Conservation (phyloP, 768 basidiomycete genomes). For the Lyophyllum shimeji region DNA sequence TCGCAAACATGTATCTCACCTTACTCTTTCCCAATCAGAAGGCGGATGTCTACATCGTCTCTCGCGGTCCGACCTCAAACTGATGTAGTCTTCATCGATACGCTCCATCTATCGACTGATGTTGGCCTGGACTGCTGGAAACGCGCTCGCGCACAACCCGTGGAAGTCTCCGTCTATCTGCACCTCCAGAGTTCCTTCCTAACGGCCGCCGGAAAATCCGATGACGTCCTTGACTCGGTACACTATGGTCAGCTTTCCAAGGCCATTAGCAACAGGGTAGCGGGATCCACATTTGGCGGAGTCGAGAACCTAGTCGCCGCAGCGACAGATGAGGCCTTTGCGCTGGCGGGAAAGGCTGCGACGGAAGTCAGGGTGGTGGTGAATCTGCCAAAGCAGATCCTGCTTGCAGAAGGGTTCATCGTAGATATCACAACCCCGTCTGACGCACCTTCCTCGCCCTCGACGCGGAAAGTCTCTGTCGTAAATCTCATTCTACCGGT, state of each 20-base stretch:
- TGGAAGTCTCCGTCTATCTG: constrained; percentile 49
- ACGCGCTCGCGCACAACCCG: constrained; percentile 45
- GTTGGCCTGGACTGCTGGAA: constrained; percentile 56
- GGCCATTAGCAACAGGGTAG: constrained; percentile 31
- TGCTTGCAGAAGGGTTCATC: constrained; percentile 45
- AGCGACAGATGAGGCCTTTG: constrained; percentile 37
- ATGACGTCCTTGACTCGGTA: constrained; percentile 55
- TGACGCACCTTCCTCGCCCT: not conserved
- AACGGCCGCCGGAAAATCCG: constrained; percentile 40
- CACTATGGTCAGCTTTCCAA: constrained; percentile 68
- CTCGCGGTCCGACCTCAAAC: constrained; percentile 9
- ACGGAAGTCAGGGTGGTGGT: constrained; percentile 41
- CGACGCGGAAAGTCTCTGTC: constrained; percentile 35
- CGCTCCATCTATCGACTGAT: constrained; percentile 38
- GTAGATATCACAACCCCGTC: constrained; percentile 34
- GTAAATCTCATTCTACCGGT: constrained; percentile 48
- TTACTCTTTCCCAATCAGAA: not conserved
- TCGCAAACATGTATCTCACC: not conserved
- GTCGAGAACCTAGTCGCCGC: constrained; percentile 32
- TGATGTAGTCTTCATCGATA: constrained; percentile 46
- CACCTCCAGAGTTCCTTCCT: constrained; percentile 44
- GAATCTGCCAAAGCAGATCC: constrained; percentile 47
- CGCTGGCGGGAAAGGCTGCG: constrained; percentile 34
- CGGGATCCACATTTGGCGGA: constrained; percentile 22
- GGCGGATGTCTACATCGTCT: not conserved